Percentiles rank a stretch among this genome's conserved stretches.
phyloP scores from a whole-genome alignment of 2,329 filamentous ascomycete species.

The Botrytis cinerea region DNA sequence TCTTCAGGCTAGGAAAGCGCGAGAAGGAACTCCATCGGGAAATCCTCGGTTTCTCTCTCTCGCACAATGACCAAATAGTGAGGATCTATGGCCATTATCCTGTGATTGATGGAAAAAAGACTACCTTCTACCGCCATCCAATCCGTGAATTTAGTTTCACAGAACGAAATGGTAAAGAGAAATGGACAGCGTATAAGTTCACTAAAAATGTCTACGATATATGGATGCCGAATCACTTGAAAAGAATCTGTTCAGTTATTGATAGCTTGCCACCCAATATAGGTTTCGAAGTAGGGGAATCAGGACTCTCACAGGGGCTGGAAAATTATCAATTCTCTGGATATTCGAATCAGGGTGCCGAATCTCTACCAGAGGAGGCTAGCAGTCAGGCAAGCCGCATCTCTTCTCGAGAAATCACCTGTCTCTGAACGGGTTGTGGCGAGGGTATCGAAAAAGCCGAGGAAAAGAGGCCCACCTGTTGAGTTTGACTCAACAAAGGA shows the following conservation, averaged over 20 bases:
- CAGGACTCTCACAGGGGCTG: too few species aligned
- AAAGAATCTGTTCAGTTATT: slow-evolving; percentile 35
- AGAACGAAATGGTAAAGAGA: slow-evolving; percentile 36
- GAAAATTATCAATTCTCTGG: too few species aligned
- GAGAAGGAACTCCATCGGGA: slow-evolving; percentile 38
- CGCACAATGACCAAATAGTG: slow-evolving; percentile 30
- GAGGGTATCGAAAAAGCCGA: too few species aligned
- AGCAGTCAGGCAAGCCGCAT: too few species aligned
- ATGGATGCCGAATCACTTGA: slow-evolving; percentile 40
- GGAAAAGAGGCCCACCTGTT: too few species aligned
- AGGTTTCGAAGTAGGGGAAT: neutral
- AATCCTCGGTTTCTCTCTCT: slow-evolving; percentile 47
- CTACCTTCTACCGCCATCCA: slow-evolving; percentile 38
- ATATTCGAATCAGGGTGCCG: too few species aligned
- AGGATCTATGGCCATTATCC: slow-evolving; percentile 43
- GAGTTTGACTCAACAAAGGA: too few species aligned
- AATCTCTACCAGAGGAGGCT: too few species aligned
- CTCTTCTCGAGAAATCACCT: too few species aligned
- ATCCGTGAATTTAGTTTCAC: slow-evolving; percentile 38
- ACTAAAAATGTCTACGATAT: slow-evolving; percentile 40
- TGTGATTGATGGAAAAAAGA: slow-evolving; percentile 28
- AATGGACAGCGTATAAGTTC: slow-evolving; percentile 33
- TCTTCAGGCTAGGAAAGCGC: slow-evolving; percentile 31
- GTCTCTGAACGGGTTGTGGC: too few species aligned
- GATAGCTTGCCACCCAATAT: neutral